Evolutionary conservation across 1,284 basidiomycete species (phyloP), one percentile per base, ranked within the genome.

Genomic region (Rhodotorula sp.): DNA sequence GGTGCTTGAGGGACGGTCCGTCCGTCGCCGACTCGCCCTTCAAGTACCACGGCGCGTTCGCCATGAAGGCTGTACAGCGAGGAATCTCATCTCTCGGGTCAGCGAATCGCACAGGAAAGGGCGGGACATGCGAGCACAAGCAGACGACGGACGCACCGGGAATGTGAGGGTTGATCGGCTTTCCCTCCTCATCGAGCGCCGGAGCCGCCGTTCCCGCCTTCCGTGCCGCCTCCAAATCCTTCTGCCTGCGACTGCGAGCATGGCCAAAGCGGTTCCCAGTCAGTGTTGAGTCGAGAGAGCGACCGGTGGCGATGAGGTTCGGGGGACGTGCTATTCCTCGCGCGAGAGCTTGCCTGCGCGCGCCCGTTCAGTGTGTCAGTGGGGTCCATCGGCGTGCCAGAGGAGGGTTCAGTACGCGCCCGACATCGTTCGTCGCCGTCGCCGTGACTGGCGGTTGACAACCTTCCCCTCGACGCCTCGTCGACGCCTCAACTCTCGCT

Each of bases 161-260:
- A 81, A 99, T 97, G 82, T 99, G 95, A 47, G 96, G 96, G 79
- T 99, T 99, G 83, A 99, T 97, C 64, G 92, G 87, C 78, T 87
- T 89, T 65, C 94, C 96, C 50, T 96, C 90, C 79, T 93, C 90
- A 79, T 98, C 95, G 57, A 96, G 83, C 59, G 92, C 94, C 48
- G 94, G 92, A 30, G 94, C 92, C 16, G 94, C 95, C 40, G 93
- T 97, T 82, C 95, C 95, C 57, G 95, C 95, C 83, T 97, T 98
- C 70, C 95, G 89, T 13, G 81, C 81, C 47, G 94, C 92, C 80
- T 97, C 94, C 73, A 98, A 87, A 80, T 98, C 95, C 81, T 96
- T 72, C 31, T 67, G 62, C 44, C 53, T 59, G 53, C 72, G 72
- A 61, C 72, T 67, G 64, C 47, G 55, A 10, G 34, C 16, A n/a